phyloP scores from a whole-genome alignment of 2,329 filamentous ascomycete species.

The Alternaria dauci region DNA sequence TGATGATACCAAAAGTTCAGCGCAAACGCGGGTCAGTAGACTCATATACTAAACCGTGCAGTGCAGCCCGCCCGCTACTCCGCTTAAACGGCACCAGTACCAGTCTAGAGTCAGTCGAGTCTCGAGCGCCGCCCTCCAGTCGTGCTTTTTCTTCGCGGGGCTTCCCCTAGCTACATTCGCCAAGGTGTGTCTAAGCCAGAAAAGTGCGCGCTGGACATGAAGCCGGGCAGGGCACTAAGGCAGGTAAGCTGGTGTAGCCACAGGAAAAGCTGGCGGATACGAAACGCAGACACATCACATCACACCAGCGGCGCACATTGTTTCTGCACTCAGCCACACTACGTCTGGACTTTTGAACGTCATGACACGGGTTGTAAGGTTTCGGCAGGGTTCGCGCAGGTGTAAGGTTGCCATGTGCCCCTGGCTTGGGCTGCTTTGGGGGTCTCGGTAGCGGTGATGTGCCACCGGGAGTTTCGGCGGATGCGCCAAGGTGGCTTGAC shows the following conservation, averaged over 20 bases:
- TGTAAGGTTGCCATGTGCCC: constrained; percentile 10
- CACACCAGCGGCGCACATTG: not conserved
- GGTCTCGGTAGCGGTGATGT: constrained; percentile 12
- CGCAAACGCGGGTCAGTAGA: constrained; percentile 20
- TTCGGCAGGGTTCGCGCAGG: not conserved
- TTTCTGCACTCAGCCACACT: constrained; percentile 28
- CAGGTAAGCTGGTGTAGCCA: not conserved
- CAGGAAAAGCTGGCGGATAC: not conserved
- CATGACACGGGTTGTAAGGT: not conserved
- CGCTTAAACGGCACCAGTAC: constrained; percentile 16
- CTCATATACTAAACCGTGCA: constrained; percentile 29
- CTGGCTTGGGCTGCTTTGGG: constrained; percentile 18
- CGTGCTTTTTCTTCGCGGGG: constrained; percentile 4
- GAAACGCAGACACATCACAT: constrained; percentile 5
- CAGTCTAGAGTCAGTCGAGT: not conserved
- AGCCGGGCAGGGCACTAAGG: not conserved
- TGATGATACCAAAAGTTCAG: not conserved
- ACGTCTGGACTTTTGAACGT: constrained; percentile 19
- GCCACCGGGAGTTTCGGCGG: constrained; percentile 3
- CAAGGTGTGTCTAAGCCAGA: not conserved
- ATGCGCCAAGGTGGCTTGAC: constrained; percentile 5
- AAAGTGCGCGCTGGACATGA: not conserved
- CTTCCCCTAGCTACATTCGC: constrained; percentile 5
- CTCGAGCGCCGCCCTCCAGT: not conserved
- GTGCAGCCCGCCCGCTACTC: constrained; percentile 12